Evolutionary conservation across 768 basidiomycete species (phyloP).

Genomic region (Russula foetens): DNA sequence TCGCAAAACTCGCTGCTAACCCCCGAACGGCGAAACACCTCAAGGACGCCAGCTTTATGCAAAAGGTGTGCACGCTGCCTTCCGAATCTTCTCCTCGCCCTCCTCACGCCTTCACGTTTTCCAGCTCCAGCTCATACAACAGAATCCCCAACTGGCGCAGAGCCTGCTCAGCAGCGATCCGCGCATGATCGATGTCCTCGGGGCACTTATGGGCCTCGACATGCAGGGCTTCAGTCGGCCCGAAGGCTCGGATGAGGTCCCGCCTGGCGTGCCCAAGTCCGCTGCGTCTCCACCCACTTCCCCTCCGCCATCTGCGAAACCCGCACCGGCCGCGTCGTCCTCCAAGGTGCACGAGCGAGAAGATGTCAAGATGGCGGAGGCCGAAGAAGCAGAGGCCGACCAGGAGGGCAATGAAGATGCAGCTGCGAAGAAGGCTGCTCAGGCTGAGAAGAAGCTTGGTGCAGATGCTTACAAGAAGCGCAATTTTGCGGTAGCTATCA

Average conservation of each 20-base stretch:
- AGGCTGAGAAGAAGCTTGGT: conserved; percentile 73
- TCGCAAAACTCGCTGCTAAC: conserved; percentile 79
- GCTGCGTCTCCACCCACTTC: conserved; percentile 32
- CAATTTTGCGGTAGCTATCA: conserved; percentile 68
- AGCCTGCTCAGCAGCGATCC: conserved; percentile 62
- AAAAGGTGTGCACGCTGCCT: conserved; percentile 38
- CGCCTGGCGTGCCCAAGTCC: conserved; percentile 45
- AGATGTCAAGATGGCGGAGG: conserved; percentile 57
- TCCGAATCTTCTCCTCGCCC: too few species aligned
- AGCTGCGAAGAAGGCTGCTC: conserved; percentile 66
- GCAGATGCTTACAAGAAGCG: conserved; percentile 79
- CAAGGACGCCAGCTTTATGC: conserved; percentile 74
- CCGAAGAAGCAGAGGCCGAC: conserved; percentile 47
- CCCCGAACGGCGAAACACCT: conserved; percentile 81
- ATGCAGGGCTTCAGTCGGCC: conserved; percentile 79
- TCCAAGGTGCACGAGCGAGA: conserved; percentile 28
- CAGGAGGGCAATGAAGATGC: conserved; percentile 62
- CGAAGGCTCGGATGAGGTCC: conserved; percentile 76
- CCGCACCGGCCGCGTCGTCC: conserved; percentile 33
- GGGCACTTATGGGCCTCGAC: conserved; percentile 89
- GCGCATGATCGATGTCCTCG: conserved; percentile 90
- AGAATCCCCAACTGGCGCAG: conserved; percentile 58
- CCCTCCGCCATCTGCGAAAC: conserved; percentile 31
- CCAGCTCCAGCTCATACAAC: conserved; percentile 59
- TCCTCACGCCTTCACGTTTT: neutral